Evolutionary conservation across 768 basidiomycete species (phyloP).

Genomic region (Lactifluus volemus): DNA sequence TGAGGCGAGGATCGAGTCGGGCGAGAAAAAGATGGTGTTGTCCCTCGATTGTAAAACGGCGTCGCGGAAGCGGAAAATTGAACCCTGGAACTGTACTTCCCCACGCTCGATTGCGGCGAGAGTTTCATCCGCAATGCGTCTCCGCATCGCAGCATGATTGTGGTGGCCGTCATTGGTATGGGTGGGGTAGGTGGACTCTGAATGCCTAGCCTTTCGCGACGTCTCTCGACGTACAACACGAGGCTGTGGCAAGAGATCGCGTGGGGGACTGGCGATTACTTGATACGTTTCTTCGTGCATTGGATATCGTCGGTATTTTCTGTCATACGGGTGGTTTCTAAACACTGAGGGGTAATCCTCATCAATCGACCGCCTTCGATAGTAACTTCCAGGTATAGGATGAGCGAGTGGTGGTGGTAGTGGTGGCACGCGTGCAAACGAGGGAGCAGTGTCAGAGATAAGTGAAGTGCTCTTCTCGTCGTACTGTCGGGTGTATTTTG

Average conservation of each 20-base stretch:
- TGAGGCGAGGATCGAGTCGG: slow-evolving; percentile 37
- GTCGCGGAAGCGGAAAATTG: slow-evolving; percentile 29
- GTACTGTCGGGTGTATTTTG: slow-evolving; percentile 4
- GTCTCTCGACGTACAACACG: slow-evolving; percentile 4
- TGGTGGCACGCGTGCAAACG: background rate
- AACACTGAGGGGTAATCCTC: background rate
- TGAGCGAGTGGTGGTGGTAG: background rate
- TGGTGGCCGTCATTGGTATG: background rate
- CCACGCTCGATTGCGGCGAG: slow-evolving; percentile 41
- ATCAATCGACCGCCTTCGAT: slow-evolving; percentile 14
- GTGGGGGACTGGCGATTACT: background rate
- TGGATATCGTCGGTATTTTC: background rate
- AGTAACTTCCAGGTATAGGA: background rate
- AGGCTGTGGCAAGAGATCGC: background rate
- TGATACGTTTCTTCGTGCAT: slow-evolving; percentile 1
- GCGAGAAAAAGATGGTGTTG: slow-evolving; percentile 45
- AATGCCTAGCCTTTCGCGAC: background rate
- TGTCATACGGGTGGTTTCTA: background rate
- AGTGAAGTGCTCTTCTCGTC: background rate
- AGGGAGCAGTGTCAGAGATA: background rate
- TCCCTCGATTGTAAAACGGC: slow-evolving; percentile 29
- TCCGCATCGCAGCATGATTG: background rate
- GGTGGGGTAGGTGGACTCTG: background rate
- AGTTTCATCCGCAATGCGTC: slow-evolving; percentile 42
- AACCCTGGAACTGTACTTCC: slow-evolving; percentile 27